Evolutionary conservation across 2,329 filamentous ascomycete species (phyloP).

Genomic region (Cadophora sp.): DNA sequence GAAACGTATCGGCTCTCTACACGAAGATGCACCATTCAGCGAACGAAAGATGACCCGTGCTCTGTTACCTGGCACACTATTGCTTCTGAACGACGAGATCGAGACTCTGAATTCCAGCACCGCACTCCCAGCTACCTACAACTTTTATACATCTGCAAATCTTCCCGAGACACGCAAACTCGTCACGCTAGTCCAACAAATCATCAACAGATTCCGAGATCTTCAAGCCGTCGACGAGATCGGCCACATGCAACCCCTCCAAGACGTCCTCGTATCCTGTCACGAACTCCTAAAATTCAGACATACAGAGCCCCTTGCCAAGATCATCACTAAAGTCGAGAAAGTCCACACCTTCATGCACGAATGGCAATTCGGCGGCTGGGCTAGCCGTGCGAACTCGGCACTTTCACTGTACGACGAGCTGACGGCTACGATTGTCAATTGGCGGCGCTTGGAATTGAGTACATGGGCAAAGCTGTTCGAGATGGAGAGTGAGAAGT

Average conservation of each 20-base stretch:
- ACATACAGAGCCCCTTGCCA: conserved; percentile 84
- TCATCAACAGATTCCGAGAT: conserved; percentile 74
- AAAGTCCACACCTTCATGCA: conserved; percentile 85
- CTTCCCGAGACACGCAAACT: conserved; percentile 77
- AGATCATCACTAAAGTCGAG: conserved; percentile 85
- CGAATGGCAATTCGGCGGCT: conserved; percentile 88
- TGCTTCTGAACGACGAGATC: conserved; percentile 69
- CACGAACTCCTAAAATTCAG: conserved; percentile 76
- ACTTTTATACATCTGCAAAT: conserved; percentile 89
- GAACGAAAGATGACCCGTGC: conserved; percentile 54
- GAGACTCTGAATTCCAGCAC: conserved; percentile 51
- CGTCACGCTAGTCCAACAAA: conserved; percentile 70
- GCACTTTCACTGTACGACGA: conserved; percentile 75
- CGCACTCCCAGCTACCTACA: conserved; percentile 63
- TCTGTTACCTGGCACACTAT: conserved; percentile 70
- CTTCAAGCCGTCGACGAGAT: conserved; percentile 72
- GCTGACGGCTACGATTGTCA: conserved; percentile 80
- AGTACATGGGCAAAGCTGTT: conserved; percentile 91
- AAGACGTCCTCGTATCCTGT: conserved; percentile 78
- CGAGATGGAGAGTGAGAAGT: conserved; percentile 81
- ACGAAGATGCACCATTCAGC: conserved; percentile 25
- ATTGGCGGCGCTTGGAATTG: conserved; percentile 89
- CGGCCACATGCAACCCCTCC: conserved; percentile 75
- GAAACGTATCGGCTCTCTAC: conserved; percentile 35
- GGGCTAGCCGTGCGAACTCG: conserved; percentile 82